These are phyloP conservation scores for Tripterygium wilfordii DNA, from an alignment of 177 flowering plant genomes.

Conservation along the genomic window DNA sequence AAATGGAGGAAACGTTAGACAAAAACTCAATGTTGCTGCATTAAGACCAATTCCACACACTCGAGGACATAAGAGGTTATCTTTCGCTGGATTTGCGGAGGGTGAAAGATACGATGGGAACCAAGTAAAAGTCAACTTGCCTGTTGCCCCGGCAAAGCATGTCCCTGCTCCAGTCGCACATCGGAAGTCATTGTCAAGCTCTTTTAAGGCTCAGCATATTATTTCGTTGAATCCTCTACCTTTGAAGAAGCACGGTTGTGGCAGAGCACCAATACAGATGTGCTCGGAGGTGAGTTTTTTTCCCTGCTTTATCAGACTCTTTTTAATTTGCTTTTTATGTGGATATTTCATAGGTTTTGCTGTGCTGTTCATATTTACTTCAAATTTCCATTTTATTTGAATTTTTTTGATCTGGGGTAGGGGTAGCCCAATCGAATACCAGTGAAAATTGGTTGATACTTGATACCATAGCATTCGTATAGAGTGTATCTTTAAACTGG, in stretches of 20 bases:
- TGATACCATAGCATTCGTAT: too few species aligned
- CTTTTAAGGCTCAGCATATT: slow-evolving; percentile 75
- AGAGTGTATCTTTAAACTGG: too few species aligned
- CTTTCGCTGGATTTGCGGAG: slow-evolving; percentile 57
- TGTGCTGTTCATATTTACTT: too few species aligned
- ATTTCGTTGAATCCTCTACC: slow-evolving; percentile 91
- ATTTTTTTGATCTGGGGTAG: too few species aligned
- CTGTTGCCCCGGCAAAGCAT: slow-evolving; percentile 51
- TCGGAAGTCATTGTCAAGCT: slow-evolving; percentile 56
- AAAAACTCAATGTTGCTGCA: slow-evolving; percentile 60
- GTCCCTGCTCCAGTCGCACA: slow-evolving; percentile 47
- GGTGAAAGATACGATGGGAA: slow-evolving; percentile 44
- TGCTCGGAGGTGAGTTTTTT: slow-evolving; percentile 70
- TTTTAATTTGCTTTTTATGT: not conserved
- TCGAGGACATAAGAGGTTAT: slow-evolving; percentile 65
- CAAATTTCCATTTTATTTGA: too few species aligned
- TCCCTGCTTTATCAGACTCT: not conserved
- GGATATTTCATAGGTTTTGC: too few species aligned
- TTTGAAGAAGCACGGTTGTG: slow-evolving; percentile 96
- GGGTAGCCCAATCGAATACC: too few species aligned
- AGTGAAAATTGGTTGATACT: too few species aligned
- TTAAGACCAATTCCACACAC: slow-evolving; percentile 93
- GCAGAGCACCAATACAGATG: slow-evolving; percentile 69
- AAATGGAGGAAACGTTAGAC: slow-evolving; percentile 21
- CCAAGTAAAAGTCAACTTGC: slow-evolving; percentile 39